A percentile compares a stretch with the other conserved stretches of the same genome.
Evolutionary conservation across 2,329 filamentous ascomycete species (phyloP).

Genomic region (Beauveria bassiana): DNA sequence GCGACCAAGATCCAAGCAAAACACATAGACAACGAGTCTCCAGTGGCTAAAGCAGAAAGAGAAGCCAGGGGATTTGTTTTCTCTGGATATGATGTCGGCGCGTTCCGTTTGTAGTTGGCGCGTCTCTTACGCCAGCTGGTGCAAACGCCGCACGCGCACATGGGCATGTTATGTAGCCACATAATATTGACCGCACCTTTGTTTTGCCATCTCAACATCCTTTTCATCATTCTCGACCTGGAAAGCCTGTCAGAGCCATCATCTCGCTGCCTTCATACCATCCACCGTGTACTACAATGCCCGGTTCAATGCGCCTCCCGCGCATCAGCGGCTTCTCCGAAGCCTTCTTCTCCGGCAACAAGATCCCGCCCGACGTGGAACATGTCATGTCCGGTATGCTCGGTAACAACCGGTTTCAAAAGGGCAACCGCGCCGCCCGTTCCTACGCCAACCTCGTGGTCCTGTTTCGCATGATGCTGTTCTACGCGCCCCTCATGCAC

Average conservation of each 20-base stretch:
- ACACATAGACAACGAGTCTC: too few species aligned
- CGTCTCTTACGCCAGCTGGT: not conserved
- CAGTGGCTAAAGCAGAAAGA: too few species aligned
- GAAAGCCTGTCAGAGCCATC: not conserved
- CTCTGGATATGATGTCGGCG: too few species aligned
- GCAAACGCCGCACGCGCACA: not conserved
- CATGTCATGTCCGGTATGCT: not conserved
- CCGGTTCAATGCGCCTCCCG: not conserved
- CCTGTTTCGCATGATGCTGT: conserved; percentile 7
- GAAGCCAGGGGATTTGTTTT: too few species aligned
- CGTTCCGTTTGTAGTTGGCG: not conserved
- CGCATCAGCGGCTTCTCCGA: conserved; percentile 2
- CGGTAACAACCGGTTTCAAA: not conserved
- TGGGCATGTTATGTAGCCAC: too few species aligned
- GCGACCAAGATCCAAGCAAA: too few species aligned
- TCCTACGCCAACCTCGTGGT: conserved; percentile 5
- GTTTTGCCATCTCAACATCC: not conserved
- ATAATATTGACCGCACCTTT: not conserved
- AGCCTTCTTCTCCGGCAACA: not conserved
- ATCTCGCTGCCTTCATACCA: not conserved
- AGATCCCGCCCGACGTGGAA: not conserved
- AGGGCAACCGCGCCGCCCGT: not conserved
- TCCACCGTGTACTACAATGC: not conserved
- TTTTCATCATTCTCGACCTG: not conserved
- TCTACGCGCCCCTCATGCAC: not conserved